Conservation (phyloP, 1,139 yeast species). For the Martiniozyma asiatica region DNA sequence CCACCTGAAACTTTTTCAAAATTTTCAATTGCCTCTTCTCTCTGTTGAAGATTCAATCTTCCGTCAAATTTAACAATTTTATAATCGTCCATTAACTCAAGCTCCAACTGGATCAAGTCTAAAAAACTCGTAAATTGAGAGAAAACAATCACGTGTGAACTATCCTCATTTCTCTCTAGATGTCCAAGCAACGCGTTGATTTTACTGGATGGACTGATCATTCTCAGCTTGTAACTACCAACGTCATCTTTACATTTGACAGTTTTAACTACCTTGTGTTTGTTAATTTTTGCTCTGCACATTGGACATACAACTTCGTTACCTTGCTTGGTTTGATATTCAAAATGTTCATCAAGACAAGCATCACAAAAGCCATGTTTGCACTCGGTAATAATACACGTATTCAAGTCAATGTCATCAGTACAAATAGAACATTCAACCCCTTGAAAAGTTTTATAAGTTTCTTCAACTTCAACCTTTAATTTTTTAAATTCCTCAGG, state of each 20-base stretch:
- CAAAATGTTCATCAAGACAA: constrained; percentile 64
- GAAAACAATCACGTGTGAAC: constrained; percentile 72
- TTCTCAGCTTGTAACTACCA: too few species aligned
- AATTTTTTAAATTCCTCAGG: constrained; percentile 14
- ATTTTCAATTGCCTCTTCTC: constrained; percentile 47
- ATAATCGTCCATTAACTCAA: constrained; percentile 37
- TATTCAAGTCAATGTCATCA: constrained; percentile 42
- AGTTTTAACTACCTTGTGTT: constrained; percentile 31
- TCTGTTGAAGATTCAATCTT: constrained; percentile 51
- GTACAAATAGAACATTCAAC: constrained; percentile 84
- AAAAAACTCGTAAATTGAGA: constrained; percentile 83
- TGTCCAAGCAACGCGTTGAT: constrained; percentile 58
- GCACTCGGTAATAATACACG: constrained; percentile 63
- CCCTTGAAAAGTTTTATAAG: constrained; percentile 28
- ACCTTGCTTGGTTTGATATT: constrained; percentile 14
- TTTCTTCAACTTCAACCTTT: constrained; percentile 24
- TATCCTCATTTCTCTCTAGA: constrained; percentile 39
- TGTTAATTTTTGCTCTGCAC: constrained; percentile 37
- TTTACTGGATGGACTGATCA: constrained; percentile 47
- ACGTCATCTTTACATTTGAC: constrained; percentile 2
- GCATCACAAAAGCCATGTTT: constrained; percentile 68
- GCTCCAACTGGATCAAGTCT: constrained; percentile 59
- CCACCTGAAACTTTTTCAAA: constrained; percentile 28
- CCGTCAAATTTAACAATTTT: constrained; percentile 69
- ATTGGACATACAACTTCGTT: constrained; percentile 42